Base-by-base conservation (phyloP, 1,284 basidiomycete genomes). In the Phellopilus nigrolimitatus region DNA sequence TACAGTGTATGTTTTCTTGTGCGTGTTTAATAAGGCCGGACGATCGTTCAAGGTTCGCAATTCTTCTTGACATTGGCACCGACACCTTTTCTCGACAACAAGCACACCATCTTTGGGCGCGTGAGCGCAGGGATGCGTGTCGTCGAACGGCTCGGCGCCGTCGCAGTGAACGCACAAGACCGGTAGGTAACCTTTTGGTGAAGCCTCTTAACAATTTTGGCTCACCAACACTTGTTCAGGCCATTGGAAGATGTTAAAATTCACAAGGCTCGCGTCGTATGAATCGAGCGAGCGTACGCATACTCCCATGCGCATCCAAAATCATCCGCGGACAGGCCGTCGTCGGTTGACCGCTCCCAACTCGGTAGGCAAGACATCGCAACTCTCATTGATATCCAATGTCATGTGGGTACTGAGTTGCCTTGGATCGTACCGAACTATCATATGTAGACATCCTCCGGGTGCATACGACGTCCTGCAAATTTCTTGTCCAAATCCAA, bases 41-140 rank as follows among this genome's bases (percentile, higher is more conserved):
- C 28, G 6, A 25, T 37, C 2, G 19, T 10, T 17, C 1, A 61
- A 92, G 91, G 90, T n/a, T 93, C 90, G 1, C 93, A 97, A 66
- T 97, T 97, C 71, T 97, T 97, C 69, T 76, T 97, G 58, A 88
- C 90, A 0, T 79, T 95, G 25, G 84, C 80, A 1, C 94, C 94
- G 6, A 95, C 93, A 43, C 94, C 94, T 0, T 97, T 80, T 68
- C 74, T 97, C 36, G 90, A 95, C 62, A 90, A 85, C 61, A 97
- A 98, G 65, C 92, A 98, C 66, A 94, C 92, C 3, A 95, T 95
- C 59, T 95, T 95, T 63, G 92, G 92, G 3, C 82, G 92, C 9
- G 89, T 95, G 10, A 84, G 78, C 62, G 75, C 81, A 17, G 92
- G 92, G 1, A 94, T 95, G 84, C 75, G 88, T 42, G 91, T 94